Evolutionary conservation across 805 yeast genomes (phyloP).

Genomic region (Starmerella vitae): DNA sequence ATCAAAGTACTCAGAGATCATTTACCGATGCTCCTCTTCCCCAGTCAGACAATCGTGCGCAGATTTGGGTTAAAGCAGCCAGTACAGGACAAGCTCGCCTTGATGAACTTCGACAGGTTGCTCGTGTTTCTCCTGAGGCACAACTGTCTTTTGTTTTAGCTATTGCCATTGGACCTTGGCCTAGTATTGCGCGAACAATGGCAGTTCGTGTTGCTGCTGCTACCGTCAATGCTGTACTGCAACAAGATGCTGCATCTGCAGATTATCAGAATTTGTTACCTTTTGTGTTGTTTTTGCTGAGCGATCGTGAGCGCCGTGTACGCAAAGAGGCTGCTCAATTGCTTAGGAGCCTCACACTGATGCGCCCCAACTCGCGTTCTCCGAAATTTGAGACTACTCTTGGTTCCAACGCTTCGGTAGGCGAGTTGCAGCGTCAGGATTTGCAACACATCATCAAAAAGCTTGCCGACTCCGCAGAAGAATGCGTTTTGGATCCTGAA

Average conservation of each 20-base stretch:
- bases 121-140: conserved; percentile 18
- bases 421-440: conserved; percentile 49
- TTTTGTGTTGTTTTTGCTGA: conserved; percentile 24
- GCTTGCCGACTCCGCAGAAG: conserved; percentile 30
- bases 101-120: conserved; percentile 15
- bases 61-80: conserved; percentile 20
- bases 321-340: conserved; percentile 24
- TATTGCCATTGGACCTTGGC: conserved; percentile 26
- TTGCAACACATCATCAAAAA: conserved; percentile 34
- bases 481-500: conserved; percentile 38
- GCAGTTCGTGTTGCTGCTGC: conserved; percentile 24
- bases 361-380: conserved; percentile 20
- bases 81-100: conserved; percentile 4
- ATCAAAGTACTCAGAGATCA: conserved; percentile 14
- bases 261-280: conserved; percentile 30
- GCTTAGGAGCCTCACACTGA: conserved; percentile 9
- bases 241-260: conserved; percentile 7
- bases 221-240: conserved; percentile 13
- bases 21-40: conserved; percentile 13
- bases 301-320: conserved; percentile 26
- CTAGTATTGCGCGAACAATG: conserved; percentile 27
- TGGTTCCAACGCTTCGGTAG: conserved; percentile 23
- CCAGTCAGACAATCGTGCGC: conserved; percentile 12
- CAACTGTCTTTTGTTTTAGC: conserved; percentile 28
- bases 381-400: conserved; percentile 5